Evolutionary conservation across 2,329 filamentous ascomycete genomes (phyloP).

Genomic region (Bimuria novae-zelandiae): DNA sequence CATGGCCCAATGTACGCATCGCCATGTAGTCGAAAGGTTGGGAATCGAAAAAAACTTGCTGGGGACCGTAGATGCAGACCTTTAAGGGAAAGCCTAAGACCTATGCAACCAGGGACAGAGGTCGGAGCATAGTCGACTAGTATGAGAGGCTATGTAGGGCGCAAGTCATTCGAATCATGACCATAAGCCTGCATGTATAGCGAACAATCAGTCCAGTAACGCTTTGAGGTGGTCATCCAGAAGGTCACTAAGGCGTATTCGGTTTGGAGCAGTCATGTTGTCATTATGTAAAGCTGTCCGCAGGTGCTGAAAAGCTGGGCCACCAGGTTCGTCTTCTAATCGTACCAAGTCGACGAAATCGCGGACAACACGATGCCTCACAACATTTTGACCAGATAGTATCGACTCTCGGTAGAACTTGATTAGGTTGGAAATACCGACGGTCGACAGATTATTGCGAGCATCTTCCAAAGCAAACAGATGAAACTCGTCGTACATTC

Average conservation of each 20-base stretch:
- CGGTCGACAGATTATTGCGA: conserved; percentile 54
- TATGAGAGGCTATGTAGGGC: neutral
- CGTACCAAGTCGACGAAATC: conserved; percentile 62
- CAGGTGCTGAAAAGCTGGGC: conserved; percentile 57
- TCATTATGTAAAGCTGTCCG: conserved; percentile 60
- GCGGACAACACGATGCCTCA: conserved; percentile 58
- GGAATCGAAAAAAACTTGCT: neutral
- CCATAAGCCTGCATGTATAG: neutral
- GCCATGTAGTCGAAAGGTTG: neutral
- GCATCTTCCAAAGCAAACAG: conserved; percentile 68
- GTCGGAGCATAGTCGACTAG: neutral
- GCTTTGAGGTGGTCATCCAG: conserved; percentile 57
- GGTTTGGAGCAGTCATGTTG: conserved; percentile 59
- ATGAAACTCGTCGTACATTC: conserved; percentile 77
- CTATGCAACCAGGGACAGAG: conserved; percentile 1
- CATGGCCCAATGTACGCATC: conserved; percentile 14
- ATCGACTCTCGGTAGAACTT: conserved; percentile 67
- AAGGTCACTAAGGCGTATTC: conserved; percentile 60
- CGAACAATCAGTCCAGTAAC: conserved; percentile 52
- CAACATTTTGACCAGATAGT: conserved; percentile 52
- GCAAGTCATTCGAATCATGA: conserved; percentile 9
- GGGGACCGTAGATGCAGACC: neutral
- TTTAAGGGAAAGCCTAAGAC: conserved; percentile 3
- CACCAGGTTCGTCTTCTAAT: conserved; percentile 50
- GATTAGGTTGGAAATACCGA: conserved; percentile 66